phyloP scores from a whole-genome alignment of 1,284 basidiomycete species.

The Pterula multifida region DNA sequence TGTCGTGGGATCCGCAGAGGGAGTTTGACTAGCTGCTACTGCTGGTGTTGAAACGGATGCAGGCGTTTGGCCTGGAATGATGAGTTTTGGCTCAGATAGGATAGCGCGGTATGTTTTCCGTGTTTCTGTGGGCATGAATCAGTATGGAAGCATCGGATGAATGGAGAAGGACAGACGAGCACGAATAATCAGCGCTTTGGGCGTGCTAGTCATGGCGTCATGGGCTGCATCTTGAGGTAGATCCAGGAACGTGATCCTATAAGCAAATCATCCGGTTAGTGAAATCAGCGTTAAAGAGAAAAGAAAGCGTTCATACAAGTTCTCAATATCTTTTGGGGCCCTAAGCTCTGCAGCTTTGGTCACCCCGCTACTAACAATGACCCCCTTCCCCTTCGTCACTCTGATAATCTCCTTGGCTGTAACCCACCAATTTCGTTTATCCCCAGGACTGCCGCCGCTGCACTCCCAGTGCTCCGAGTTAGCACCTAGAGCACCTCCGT shows the following conservation, averaged over 20 bases:
- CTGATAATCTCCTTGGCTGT: constrained; percentile 59
- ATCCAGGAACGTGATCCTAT: constrained; percentile 38
- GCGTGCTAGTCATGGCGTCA: constrained; percentile 2
- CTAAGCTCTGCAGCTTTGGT: constrained; percentile 45
- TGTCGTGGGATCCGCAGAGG: not conserved
- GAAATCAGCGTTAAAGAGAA: not conserved
- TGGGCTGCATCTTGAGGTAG: constrained; percentile 4
- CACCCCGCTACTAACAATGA: constrained; percentile 59
- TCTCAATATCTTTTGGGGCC: constrained; percentile 57
- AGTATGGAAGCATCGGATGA: not conserved
- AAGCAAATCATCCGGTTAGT: constrained; percentile 3
- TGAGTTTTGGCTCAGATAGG: constrained; percentile 54
- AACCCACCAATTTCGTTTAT: constrained; percentile 77
- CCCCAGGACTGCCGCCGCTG: constrained; percentile 29
- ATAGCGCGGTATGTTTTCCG: constrained; percentile 57
- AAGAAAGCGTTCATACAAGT: constrained; percentile 36
- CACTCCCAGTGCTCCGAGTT: constrained; percentile 28
- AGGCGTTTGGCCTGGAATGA: constrained; percentile 28
- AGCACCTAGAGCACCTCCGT: constrained; percentile 58
- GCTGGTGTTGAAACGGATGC: not conserved
- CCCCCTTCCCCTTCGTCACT: constrained; percentile 65
- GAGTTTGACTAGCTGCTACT: not conserved
- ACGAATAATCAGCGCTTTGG: not conserved
- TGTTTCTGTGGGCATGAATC: constrained; percentile 21
- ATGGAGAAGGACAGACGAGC: not conserved